phyloP scores from a whole-genome alignment of 306 rosid species.

The Clitoria ternatea region DNA sequence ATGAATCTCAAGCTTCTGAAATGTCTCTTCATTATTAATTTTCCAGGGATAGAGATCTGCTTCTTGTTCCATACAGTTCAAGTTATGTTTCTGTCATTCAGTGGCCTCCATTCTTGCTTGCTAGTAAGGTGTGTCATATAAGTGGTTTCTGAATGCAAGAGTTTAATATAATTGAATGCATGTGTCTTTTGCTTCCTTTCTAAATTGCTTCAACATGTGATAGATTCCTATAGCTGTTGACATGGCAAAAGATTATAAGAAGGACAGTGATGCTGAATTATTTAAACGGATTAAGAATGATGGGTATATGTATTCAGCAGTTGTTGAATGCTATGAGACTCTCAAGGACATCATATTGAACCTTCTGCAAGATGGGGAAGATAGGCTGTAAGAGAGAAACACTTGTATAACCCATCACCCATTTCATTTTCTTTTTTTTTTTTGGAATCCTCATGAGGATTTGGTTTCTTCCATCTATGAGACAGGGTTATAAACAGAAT shows the following conservation, averaged over 20 bases:
- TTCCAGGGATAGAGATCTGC: conserved; percentile 82
- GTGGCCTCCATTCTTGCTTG: conserved; percentile 99
- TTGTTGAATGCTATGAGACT: conserved; percentile 87
- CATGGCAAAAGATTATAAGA: conserved; percentile 94
- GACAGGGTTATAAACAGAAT: conserved; percentile 52
- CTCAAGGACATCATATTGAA: conserved; percentile 52
- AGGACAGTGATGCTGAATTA: conserved; percentile 67
- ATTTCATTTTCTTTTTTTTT: conserved; percentile 15
- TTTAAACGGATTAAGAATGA: conserved; percentile 67
- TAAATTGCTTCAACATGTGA: conserved; percentile 30
- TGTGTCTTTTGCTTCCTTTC: conserved; percentile 10
- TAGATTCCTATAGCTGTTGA: conserved; percentile 97
- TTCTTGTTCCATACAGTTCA: conserved; percentile 76
- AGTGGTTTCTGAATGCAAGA: conserved; percentile 8
- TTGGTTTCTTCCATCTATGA: conserved; percentile 25
- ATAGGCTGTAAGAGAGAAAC: conserved; percentile 53
- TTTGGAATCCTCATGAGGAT: neutral
- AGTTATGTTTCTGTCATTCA: conserved; percentile 62
- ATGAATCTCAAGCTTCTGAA: conserved; percentile 35
- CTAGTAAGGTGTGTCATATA: conserved; percentile 74
- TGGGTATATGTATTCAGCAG: conserved; percentile 81
- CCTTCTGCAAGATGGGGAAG: conserved; percentile 53
- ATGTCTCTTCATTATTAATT: conserved; percentile 17
- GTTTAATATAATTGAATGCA: conserved; percentile 12
- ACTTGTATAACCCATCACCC: neutral